Percentiles rank a stretch among this genome's conserved stretches.
These are phyloP conservation scores for Cryphonectria japonica DNA, from an alignment of 2,329 filamentous ascomycete species.

Conservation along the genomic window DNA sequence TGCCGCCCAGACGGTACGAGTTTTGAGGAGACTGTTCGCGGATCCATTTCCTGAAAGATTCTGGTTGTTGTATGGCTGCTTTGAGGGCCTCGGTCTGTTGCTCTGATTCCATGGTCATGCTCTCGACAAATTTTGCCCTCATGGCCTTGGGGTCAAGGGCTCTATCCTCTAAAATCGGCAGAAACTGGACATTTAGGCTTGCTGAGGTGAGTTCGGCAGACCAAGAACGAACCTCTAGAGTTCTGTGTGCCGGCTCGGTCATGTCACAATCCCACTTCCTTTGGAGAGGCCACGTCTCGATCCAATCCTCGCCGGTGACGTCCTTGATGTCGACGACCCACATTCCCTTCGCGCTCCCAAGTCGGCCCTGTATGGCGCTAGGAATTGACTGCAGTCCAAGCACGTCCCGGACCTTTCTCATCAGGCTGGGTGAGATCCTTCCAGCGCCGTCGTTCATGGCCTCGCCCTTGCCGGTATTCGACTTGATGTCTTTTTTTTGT, in stretches of 20 bases:
- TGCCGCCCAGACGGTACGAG: constrained; percentile 44
- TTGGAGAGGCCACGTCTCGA: constrained; percentile 69
- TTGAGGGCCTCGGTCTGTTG: constrained; percentile 57
- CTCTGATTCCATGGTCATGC: constrained; percentile 55
- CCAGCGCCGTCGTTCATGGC: constrained; percentile 72
- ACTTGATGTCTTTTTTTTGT: constrained; percentile 42
- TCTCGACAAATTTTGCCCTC: constrained; percentile 50
- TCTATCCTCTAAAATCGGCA: constrained; percentile 68
- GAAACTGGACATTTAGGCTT: constrained; percentile 67
- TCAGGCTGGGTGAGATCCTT: constrained; percentile 65
- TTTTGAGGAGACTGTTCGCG: constrained; percentile 43
- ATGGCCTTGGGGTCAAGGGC: constrained; percentile 51
- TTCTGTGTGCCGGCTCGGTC: constrained; percentile 55
- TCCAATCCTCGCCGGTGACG: constrained; percentile 59
- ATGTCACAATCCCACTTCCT: constrained; percentile 66
- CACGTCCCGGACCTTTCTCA: constrained; percentile 51
- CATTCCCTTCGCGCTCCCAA: constrained; percentile 75
- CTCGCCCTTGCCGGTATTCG: constrained; percentile 43
- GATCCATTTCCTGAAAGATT: constrained; percentile 59
- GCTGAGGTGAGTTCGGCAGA: constrained; percentile 54
- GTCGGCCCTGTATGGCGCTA: constrained; percentile 68
- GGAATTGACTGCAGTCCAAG: constrained; percentile 60
- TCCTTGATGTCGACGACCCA: constrained; percentile 66
- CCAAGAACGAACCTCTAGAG: constrained; percentile 64
- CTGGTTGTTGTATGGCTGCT: constrained; percentile 53